Evolutionary conservation across 108 stramenopile genomes (phyloP).

Genomic region (Mediolabrus comicus): DNA sequence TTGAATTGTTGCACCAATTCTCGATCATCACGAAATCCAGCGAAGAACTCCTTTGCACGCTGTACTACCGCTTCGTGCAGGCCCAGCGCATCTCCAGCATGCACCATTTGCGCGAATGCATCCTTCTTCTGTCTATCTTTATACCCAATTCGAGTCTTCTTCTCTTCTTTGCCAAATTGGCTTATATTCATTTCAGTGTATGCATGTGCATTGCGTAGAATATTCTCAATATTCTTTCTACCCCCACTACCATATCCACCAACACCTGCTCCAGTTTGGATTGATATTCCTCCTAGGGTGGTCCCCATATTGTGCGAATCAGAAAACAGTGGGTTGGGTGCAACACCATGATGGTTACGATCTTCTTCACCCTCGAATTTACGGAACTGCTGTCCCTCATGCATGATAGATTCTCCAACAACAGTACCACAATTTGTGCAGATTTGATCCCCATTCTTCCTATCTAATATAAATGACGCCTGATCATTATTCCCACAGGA

Average conservation of each 20-base stretch:
- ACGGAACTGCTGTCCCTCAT: slow-evolving; percentile 81
- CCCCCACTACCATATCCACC: slow-evolving; percentile 67
- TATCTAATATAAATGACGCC: slow-evolving; percentile 72
- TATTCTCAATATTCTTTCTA: slow-evolving; percentile 54
- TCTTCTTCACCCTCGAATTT: slow-evolving; percentile 94
- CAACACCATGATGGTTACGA: slow-evolving; percentile 88
- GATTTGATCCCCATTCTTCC: slow-evolving; percentile 87
- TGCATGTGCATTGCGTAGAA: slow-evolving; percentile 80
- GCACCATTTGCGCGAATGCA: slow-evolving; percentile 68
- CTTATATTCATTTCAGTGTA: slow-evolving; percentile 84
- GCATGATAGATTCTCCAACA: slow-evolving; percentile 80
- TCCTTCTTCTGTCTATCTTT: slow-evolving; percentile 88
- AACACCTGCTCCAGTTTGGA: slow-evolving; percentile 67
- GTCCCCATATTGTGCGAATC: slow-evolving; percentile 85
- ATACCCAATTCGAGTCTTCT: slow-evolving; percentile 84
- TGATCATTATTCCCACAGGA: slow-evolving; percentile 87
- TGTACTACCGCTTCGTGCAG: slow-evolving; percentile 85
- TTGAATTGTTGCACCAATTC: slow-evolving; percentile 86
- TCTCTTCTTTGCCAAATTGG: slow-evolving; percentile 87
- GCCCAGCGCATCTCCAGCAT: slow-evolving; percentile 79
- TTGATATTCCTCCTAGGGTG: slow-evolving; percentile 62
- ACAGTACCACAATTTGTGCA: slow-evolving; percentile 84
- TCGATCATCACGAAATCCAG: slow-evolving; percentile 90
- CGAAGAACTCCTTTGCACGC: slow-evolving; percentile 85
- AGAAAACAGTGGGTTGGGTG: slow-evolving; percentile 74